These are phyloP conservation scores for Boletus coccyginus DNA, from an alignment of 768 basidiomycete species.

Conservation along the genomic window DNA sequence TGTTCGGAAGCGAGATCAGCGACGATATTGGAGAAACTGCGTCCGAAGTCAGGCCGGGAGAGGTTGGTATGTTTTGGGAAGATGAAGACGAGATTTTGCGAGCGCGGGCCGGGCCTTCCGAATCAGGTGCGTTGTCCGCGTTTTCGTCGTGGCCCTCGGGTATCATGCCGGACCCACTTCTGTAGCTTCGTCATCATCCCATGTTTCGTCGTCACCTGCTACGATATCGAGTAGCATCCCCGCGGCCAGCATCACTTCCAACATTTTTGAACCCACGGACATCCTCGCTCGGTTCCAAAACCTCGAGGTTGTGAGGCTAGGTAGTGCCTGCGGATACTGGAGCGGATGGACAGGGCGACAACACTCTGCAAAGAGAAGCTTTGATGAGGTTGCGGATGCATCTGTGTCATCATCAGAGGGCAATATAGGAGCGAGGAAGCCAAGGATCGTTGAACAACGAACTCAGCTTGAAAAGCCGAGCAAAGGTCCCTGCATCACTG, in stretches of 20 bases:
- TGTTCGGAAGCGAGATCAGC: constrained; percentile 16
- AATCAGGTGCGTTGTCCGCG: constrained; percentile 1
- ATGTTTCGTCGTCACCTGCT: background rate
- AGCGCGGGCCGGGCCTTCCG: background rate
- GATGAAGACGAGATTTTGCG: constrained; percentile 22
- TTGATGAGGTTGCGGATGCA: background rate
- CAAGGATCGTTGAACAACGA: constrained; percentile 12
- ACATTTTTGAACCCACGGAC: constrained; percentile 13
- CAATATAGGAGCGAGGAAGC: constrained; percentile 1
- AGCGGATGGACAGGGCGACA: constrained; percentile 18
- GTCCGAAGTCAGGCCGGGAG: constrained; percentile 1
- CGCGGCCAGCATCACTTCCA: background rate
- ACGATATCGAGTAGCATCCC: background rate
- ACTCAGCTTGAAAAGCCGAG: constrained; percentile 11
- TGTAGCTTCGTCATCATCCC: background rate
- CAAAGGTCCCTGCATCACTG: background rate
- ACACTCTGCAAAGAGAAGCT: background rate
- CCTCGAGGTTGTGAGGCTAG: constrained; percentile 39
- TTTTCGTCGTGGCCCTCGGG: background rate
- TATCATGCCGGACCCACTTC: background rate
- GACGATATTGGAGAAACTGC: background rate
- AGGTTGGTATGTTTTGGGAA: constrained; percentile 26
- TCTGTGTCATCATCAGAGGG: background rate
- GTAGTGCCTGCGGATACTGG: constrained; percentile 44
- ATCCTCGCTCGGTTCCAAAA: constrained; percentile 29